Base-by-base conservation (phyloP, 306 rosid species). In the Coriaria nepalensis region DNA sequence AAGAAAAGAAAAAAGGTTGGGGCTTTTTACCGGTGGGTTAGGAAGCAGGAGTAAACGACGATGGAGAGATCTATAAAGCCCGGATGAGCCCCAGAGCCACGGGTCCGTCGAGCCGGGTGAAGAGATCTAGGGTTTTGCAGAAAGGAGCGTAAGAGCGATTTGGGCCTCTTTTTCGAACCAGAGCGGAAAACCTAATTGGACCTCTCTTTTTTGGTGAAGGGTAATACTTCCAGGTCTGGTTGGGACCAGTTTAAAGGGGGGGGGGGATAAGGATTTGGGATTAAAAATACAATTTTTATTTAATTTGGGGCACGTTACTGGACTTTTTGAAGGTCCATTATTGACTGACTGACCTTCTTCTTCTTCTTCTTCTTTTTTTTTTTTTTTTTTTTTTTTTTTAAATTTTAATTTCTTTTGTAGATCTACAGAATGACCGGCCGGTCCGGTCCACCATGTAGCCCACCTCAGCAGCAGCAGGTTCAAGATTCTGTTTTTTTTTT, bases 171-270 rank as follows among this genome's bases (percentile, higher is more conserved):
- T 20, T 33, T 48, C 8, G 40, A 47, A 65, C 62, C 60, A 36
- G 68, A 83, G 94, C 94, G 93, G 93, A 52, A 62, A 78, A 61
- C 68, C 76, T 69, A 77, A 81, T 75, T 81, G 98, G 98, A 90
- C 95, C 92, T 69, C 29, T 20, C 29, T 20, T 20, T 20, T 20
- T 20, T 1, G 29, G 1, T 20, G 29, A 20, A 20, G 29, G 29
- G 29, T 20, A 20, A 20, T 20, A 20, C 29, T 20, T 20, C 29
- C 29, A 1, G 3, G 29, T 1, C 29, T 20, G 53, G 52, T 53
- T 43, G 57, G 60, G 63, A 56, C 52, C 61, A 7, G 65, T 53
- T 64, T 20, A 20, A 20, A 20, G 57, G 56, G 41, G 69, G 36
- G 57, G 56, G 41, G 69, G 36, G 76, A 77, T 74, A 69, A 68